Evolutionary conservation across 2,329 filamentous ascomycete genomes (phyloP), one percentile per base, ranked within the genome.

Genomic region (Capronia epimyces): DNA sequence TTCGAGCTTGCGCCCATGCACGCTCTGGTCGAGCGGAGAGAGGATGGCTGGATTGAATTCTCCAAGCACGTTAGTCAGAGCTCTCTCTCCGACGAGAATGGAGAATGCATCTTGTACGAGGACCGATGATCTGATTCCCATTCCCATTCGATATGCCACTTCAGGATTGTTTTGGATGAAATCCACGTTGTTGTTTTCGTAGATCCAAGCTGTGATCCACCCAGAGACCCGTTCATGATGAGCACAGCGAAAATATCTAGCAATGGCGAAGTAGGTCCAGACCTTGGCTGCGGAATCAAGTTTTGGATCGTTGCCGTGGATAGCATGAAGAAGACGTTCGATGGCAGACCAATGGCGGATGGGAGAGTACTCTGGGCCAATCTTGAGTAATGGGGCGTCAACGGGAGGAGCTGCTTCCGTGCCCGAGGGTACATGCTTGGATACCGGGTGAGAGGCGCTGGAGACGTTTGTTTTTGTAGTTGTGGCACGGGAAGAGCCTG

Each of bases 101-200:
- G 74, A 71, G 57, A 84, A 86, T 0, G 81, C 71, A 16, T 70
- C 66, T 20, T 62, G 64, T 22, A 66, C 67, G 21, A 74, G 64
- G 16, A 59, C 52, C 15, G 49, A 37, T 15, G 65, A 67, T 43
- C 67, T 58, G 15, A 71, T 65, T 6, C 65, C 67, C 47, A 68
- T 67, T 3, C 75, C 81, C 6, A 87, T 78, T 18, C 75, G 73
- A 25, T 86, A 72, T 6, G 76, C 69, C 45, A 79, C 75, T 58
- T 86, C 83, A 0, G 83, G 78, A 29, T 84, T 73, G 4, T 81
- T 68, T 58, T 86, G 82, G 12, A 86, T 72, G 57, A 87, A 82
- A 1, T 71, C 67, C 3, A 66, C 67, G 60, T 87, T 86, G 0
- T 66, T 68, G 1, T 69, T 64, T 16, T 72, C 68, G 54, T 79